A percentile compares a stretch with the other conserved stretches of the same genome.
Evolutionary conservation across 176 grass and related monocot genomes (phyloP).

Genomic region (Urochloa ruziziensis): DNA sequence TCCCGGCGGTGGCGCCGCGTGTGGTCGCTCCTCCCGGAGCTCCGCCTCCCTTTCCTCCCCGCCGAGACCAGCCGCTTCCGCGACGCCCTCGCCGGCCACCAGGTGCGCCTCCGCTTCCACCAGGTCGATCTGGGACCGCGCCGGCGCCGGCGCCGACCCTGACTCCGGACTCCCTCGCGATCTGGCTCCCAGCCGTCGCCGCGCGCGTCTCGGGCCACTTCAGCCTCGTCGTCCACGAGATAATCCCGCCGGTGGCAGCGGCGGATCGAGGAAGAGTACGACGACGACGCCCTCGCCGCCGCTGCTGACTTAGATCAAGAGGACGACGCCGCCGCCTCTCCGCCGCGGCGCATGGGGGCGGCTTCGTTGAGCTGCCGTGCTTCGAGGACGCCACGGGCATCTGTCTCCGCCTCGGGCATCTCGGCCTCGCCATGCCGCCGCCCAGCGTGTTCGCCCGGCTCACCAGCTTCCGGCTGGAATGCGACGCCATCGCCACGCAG

Average conservation of each 20-base stretch:
- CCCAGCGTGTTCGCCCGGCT: conserved; percentile 5
- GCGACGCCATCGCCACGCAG: neutral
- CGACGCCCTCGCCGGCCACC: neutral
- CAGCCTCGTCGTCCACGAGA: neutral
- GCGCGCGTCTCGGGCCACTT: neutral
- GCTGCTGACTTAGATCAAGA: no score
- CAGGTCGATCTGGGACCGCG: neutral
- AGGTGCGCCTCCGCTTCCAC: neutral
- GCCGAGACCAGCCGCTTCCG: neutral
- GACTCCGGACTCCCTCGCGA: neutral
- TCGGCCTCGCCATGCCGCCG: neutral
- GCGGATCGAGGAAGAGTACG: neutral
- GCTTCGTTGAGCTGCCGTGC: conserved; percentile 8
- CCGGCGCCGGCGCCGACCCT: neutral
- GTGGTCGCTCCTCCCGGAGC: neutral
- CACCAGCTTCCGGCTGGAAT: neutral
- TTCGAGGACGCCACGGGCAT: neutral
- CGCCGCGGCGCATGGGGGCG: no score
- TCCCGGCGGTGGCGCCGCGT: neutral
- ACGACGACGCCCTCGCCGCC: no score
- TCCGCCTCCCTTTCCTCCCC: neutral
- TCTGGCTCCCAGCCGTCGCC: conserved; percentile 17
- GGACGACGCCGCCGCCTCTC: no score
- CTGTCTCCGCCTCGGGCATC: neutral
- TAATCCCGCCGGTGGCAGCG: no score